phyloP scores from a whole-genome alignment of 2,329 filamentous ascomycete species.

The Fusarium abutilonis region DNA sequence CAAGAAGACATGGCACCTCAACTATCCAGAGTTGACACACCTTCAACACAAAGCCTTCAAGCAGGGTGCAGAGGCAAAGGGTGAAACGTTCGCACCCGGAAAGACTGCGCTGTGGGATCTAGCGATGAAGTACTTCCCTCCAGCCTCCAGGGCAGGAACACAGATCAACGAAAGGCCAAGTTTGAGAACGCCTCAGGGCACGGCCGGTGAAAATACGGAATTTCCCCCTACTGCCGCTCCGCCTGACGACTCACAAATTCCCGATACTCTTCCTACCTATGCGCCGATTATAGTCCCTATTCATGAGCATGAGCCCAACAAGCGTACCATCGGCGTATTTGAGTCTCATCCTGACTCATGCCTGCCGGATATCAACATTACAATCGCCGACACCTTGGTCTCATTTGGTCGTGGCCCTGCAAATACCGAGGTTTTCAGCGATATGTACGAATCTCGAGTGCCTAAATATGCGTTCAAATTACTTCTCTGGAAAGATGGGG shows the following conservation, averaged over 20 bases:
- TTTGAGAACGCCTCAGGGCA: conserved; percentile 30
- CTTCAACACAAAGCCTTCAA: conserved; percentile 66
- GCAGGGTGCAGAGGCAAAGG: conserved; percentile 59
- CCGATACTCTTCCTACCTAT: conserved; percentile 52
- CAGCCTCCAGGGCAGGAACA: conserved; percentile 46
- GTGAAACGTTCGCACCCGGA: conserved; percentile 64
- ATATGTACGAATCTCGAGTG: conserved; percentile 73
- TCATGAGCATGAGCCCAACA: conserved; percentile 47
- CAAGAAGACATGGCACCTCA: conserved; percentile 65
- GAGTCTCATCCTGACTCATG: conserved; percentile 73
- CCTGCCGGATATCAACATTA: conserved; percentile 69
- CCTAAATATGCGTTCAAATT: conserved; percentile 85
- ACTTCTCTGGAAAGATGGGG: conserved; percentile 74
- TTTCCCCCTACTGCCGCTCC: conserved; percentile 49
- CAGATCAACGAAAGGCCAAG: conserved; percentile 18
- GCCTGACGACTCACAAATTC: conserved; percentile 43
- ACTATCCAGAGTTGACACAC: conserved; percentile 72
- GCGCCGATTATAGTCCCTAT: conserved; percentile 52
- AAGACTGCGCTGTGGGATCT: conserved; percentile 64
- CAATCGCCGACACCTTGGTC: conserved; percentile 72
- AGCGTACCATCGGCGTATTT: conserved; percentile 69
- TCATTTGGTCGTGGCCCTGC: conserved; percentile 79
- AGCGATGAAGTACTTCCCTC: conserved; percentile 68
- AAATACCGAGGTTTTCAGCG: conserved; percentile 74
- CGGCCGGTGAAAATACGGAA: conserved; percentile 44